Evolutionary conservation across 2,329 filamentous ascomycete genomes (phyloP).

Genomic region (Gnomoniopsis sp.): DNA sequence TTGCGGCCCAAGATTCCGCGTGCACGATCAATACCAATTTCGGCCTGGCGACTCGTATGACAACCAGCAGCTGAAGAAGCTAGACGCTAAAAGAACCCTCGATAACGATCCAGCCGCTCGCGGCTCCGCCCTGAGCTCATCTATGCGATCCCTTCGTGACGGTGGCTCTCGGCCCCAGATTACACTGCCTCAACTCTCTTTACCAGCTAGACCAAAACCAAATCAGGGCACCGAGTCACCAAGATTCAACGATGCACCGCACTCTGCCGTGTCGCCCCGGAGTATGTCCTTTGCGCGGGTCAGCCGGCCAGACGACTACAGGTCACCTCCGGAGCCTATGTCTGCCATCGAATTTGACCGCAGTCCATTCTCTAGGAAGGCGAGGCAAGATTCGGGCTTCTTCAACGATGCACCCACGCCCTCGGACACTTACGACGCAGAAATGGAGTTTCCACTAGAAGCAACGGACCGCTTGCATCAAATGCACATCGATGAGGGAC

Average conservation of each 20-base stretch:
- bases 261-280: conserved; percentile 46
- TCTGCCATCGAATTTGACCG: conserved; percentile 40
- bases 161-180: conserved; percentile 32
- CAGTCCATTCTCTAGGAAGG: conserved; percentile 42
- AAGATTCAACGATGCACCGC: conserved; percentile 42
- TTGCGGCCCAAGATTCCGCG: conserved; percentile 40
- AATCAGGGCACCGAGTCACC: conserved; percentile 42
- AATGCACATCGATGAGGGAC: conserved; percentile 42
- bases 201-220: conserved; percentile 42
- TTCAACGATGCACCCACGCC: conserved; percentile 42
- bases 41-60: conserved; percentile 43
- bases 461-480: conserved; percentile 36
- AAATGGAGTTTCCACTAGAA: conserved; percentile 46
- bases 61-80: conserved; percentile 51
- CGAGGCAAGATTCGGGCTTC: conserved; percentile 46
- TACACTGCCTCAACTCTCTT: conserved; percentile 42
- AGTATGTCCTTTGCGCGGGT: conserved; percentile 38
- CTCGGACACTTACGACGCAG: conserved; percentile 44
- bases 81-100: conserved; percentile 45
- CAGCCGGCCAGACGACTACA: conserved; percentile 34
- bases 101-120: conserved; percentile 42
- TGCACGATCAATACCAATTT: conserved; percentile 47
- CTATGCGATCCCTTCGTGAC: conserved; percentile 13
- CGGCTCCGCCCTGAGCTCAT: conserved; percentile 41
- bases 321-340: conserved; percentile 37